Base-by-base conservation (phyloP, 148 eudicot species). In the Heliosperma pusillum region DNA sequence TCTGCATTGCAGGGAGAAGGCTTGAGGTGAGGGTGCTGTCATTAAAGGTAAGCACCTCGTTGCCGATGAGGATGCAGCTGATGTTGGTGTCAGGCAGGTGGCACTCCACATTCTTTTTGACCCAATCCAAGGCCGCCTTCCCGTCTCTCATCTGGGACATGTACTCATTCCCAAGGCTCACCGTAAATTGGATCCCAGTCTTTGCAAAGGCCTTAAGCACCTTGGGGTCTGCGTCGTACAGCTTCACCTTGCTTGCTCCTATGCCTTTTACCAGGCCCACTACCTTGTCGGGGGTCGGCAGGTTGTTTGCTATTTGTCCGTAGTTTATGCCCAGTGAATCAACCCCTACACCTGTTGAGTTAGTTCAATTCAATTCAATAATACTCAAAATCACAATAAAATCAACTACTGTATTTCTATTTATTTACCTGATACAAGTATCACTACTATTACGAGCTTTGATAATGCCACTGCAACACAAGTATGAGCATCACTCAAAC, bases 131-230 rank as follows among this genome's bases (percentile, higher is more conserved):
- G 1, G 98, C 93, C 10, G 77, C 79, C 11, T 80, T 66, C 0
- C 86, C 83, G 79, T 91, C 95, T 25, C 73, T 77, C 8, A 91
- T 85, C n/a, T 82, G 77, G 0, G 85, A 60, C 3, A 93, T 50
- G 70, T 69, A 58, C 56, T 91, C 90, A 66, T 93, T 93, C 7
- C 85, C 86, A 0, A 91, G 63, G 15, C 87, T 78, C 11, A 91
- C 93, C 0, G 86, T 91, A 75, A 93, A 80, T 26, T 93, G 89
- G 2, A 93, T 86, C 50, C 88, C 87, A 6, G 91, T 86, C 78
- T 91, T 88, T 10, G 95, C 95, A 40, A 93, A 93, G 3, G 98
- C 94, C 40, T 83, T 87, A 3, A 93, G 90, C 12, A 93, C 93
- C 29, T 80, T 74, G 0, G 97, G 91, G 77, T 93, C 91, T 1